Percentiles rank a stretch among this genome's conserved stretches.
Conservation (phyloP, 352 stramenopile species). For the Phytophthora meadii region DNA sequence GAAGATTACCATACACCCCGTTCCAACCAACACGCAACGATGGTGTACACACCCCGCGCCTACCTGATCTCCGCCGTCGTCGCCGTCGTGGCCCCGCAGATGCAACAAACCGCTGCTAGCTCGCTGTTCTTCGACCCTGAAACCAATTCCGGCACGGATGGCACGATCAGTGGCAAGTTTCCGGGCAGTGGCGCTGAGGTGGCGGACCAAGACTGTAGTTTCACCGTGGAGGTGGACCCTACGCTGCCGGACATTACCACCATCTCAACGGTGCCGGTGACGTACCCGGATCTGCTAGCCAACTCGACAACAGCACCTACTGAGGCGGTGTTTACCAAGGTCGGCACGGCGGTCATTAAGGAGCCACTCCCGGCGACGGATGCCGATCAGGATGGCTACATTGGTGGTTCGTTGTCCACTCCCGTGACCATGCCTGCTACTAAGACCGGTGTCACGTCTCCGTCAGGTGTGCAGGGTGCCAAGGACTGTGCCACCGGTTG, state of each 20-base stretch:
- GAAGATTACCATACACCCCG: conserved; percentile 29
- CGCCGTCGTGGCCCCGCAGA: conserved; percentile 21
- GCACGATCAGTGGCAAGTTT: conserved; percentile 22
- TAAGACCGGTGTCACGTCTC: conserved; percentile 13
- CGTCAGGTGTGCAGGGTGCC: conserved; percentile 16
- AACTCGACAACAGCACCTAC: conserved; percentile 19
- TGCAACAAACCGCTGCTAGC: conserved; percentile 20
- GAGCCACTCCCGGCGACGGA: neutral
- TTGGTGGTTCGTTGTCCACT: neutral
- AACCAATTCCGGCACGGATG: conserved; percentile 6
- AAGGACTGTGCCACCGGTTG: conserved; percentile 34
- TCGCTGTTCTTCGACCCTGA: conserved; percentile 25
- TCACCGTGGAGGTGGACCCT: conserved; percentile 23
- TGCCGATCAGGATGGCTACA: conserved; percentile 16
- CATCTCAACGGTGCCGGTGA: conserved; percentile 25
- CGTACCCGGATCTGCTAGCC: conserved; percentile 20
- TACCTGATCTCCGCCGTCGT: conserved; percentile 34
- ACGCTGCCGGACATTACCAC: conserved; percentile 31
- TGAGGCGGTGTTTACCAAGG: conserved; percentile 23
- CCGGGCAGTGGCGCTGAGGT: conserved; percentile 13
- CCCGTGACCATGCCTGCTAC: conserved; percentile 6
- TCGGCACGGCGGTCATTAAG: conserved; percentile 24
- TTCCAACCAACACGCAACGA: conserved; percentile 24
- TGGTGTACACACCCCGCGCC: conserved; percentile 32
- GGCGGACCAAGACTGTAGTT: conserved; percentile 12